Base-by-base conservation (phyloP, 2,329 filamentous ascomycete species). In the Exophiala bonariae region DNA sequence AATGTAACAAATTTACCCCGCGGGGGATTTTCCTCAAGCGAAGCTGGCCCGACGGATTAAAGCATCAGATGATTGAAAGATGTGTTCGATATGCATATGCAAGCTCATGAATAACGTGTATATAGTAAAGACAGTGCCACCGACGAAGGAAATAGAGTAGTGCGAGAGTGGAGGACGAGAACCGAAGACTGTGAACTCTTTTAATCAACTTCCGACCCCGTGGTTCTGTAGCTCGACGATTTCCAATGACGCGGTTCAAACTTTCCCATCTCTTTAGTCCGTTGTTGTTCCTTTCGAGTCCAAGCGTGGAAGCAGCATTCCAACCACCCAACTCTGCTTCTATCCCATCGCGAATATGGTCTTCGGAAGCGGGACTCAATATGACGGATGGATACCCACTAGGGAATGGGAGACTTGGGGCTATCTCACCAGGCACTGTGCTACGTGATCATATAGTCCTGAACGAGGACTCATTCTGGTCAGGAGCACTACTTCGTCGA, bases 401-500 rank as follows among this genome's bases (percentile, higher is more conserved):
- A 13, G 35, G 35, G 9, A 37, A 37, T 37, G 35, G 35, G 17
- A 16, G 35, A 19, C 35, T 37, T 20, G 35, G 35, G 16, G 35
- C 35, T 17, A 37, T 37, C 35, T 37, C 35, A 22, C 14, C 35
- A 13, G n/a, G 35, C n/a, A 22, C 18, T 37, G 35, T 16, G 14
- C 18, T 22, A 11, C 22, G 17, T 19, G 35, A 37, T 22, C 35
- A 37, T 11, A 22, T 37, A 13, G 19, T 17, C n/a, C n/a, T 37
- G n/a, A 37, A 37, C 17, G 35, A 37, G 16, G 35, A 37, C n/a
- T 37, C 35, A n/a, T 37, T 4, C 35, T 37, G 35, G 35, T 37
- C 35, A 3, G 35, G 35, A 2, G 13, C 35, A 3, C 17, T 37
- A 3, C 35, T 37, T 11, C 35, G 17, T 19, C 35, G 35, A 10